Base-by-base conservation (phyloP, 345 rosid species). In the Rhodamnia rubescens region DNA sequence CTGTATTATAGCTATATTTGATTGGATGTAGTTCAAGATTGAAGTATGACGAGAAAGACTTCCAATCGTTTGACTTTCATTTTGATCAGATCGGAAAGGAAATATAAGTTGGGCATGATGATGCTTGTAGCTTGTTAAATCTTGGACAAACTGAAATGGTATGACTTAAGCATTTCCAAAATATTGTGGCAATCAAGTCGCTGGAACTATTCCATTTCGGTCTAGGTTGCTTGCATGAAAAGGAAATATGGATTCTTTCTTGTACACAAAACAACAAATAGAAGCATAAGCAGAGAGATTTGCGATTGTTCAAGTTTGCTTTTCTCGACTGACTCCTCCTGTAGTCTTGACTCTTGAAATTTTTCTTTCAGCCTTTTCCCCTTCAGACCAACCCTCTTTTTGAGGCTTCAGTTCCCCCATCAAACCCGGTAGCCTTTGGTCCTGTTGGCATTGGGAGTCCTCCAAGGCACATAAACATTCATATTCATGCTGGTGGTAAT, bases 401-500 rank as follows among this genome's bases (percentile, higher is more conserved):
- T 86, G 92, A 93, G 55, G 92, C 93, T 85, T 85, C 91, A 50
- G 85, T 87, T 88, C 90, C 89, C 61, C 90, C 95, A 83, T 57
- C 93, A 87, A 95, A 91, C 88, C 91, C 93, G 11, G 29, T 74
- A 24, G 85, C 88, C 9, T 53, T 89, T 50, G 91, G 93, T 83
- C 91, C 93, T 81, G 92, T 90, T 89, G 99, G 96, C 82, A 64
- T 90, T 85, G 96, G 95, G 88, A 92, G 87, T 89, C 92, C 90
- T 78, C 93, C 93, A 58, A 92, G 99, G 91, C 90, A 94, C 88
- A 85, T 97, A 85, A 97, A 97, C 90, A 97, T 97, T 53, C 99
- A 96, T 88, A 96, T 97, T 89, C 99, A 94, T 90, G 97, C 99
- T 80, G 99, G 99, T 97, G 83, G 86, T 95, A 56, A 86, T 88